A percentile compares a stretch with the other conserved stretches of the same genome.
Evolutionary conservation across 495 filamentous ascomycete species (phyloP).

Genomic region (Daldinia loculata): DNA sequence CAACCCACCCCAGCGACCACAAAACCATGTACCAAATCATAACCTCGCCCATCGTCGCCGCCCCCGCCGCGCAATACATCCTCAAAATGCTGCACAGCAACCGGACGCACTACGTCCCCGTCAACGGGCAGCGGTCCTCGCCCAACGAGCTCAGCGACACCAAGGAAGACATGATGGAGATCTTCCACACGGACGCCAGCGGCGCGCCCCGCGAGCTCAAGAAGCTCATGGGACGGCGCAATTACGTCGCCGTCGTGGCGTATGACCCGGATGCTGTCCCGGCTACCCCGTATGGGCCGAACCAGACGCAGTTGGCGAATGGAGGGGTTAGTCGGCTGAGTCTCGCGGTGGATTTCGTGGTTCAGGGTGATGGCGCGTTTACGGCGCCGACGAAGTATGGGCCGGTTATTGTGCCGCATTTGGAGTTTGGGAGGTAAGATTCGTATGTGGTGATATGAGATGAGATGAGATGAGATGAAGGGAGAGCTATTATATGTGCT

Average conservation of each 20-base stretch:
- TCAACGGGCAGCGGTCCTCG: conserved; percentile 82
- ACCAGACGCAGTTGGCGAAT: conserved; percentile 35
- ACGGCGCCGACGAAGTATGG: conserved; percentile 91
- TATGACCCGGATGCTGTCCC: conserved; percentile 86
- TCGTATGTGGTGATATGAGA: background rate
- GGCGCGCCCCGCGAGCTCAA: conserved; percentile 81
- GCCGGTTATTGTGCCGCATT: conserved; percentile 90
- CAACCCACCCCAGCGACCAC: conserved; percentile 86
- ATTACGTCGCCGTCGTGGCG: conserved; percentile 93
- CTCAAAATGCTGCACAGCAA: conserved; percentile 92
- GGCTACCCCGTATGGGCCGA: conserved; percentile 59
- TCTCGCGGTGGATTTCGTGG: conserved; percentile 95
- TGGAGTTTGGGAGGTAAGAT: conserved; percentile 77
- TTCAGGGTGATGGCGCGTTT: conserved; percentile 86
- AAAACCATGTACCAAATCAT: conserved; percentile 99
- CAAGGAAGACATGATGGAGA: conserved; percentile 99
- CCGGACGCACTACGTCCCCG: conserved; percentile 87
- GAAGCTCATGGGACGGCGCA: conserved; percentile 89
- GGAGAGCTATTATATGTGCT: background rate
- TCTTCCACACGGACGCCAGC: conserved; percentile 90
- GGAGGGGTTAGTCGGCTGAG: conserved; percentile 73
- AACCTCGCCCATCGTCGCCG: conserved; percentile 88
- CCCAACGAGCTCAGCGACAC: conserved; percentile 72
- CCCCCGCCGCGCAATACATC: conserved; percentile 82
- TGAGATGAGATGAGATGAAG: background rate